Evolutionary conservation across 495 filamentous ascomycete genomes (phyloP), one percentile per base, ranked within the genome.

Genomic region (Trichoderma orchidacearum): DNA sequence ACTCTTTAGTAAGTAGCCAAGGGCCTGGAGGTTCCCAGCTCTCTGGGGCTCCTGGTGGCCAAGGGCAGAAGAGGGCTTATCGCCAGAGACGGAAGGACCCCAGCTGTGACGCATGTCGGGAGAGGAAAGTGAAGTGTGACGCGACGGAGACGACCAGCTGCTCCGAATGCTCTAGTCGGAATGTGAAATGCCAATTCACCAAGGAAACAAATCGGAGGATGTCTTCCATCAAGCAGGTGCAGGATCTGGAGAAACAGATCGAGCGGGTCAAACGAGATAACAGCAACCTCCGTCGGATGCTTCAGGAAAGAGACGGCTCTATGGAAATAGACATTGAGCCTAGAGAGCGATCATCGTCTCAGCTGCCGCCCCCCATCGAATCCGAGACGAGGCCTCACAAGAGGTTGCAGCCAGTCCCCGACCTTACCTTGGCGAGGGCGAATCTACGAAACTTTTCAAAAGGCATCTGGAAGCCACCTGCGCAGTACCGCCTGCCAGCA

Each of bases 201-300:
- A 98, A 98, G 73, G 93, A 98, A 69, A 97, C 93, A 21, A 98
- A 98, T 70, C 83, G 94, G 51, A 83, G 93, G 60, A 98, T 98
- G 93, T 96, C 93, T 50, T 96, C 91, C 13, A 96, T 97, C 68
- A 98, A 97, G 83, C 93, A 96, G 75, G 89, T 96, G 3, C 93
- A 98, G 70, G 93, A 98, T 69, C 75, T 98, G 25, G 91, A 97
- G 68, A 94, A 89, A 70, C 92, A 96, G 68, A 80, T 98, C 55
- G 75, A 82, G 27, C 77, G 80, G 35, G 78, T 89, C 32, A 85
- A 80, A 61, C 79, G 86, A 48, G 85, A 93, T 69, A 83, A 92
- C 57, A 74, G 74, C 56, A 85, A 84, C 54, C 70, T 91, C 17
- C 80, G 84, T 50, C 81, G 85, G 25, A 76, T 78, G 63, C 70